Percentiles rank a stretch among this genome's conserved stretches.
These are phyloP conservation scores for Kwoniella dejecticola DNA, from an alignment of 768 basidiomycete genomes.

Conservation along the genomic window DNA sequence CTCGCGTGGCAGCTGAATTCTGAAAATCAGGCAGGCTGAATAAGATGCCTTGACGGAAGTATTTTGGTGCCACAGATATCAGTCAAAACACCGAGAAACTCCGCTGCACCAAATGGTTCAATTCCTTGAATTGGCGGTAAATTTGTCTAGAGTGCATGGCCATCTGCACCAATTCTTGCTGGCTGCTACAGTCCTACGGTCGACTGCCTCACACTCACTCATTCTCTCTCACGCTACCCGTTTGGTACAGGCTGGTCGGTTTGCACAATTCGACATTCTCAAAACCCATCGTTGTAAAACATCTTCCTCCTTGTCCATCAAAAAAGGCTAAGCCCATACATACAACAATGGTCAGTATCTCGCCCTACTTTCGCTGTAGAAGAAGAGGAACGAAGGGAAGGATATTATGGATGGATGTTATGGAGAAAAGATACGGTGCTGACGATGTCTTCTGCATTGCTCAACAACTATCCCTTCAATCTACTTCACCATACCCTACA, in stretches of 20 bases:
- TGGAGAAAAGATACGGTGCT: slow-evolving; percentile 7
- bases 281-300: not conserved
- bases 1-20: not conserved
- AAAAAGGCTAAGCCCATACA: slow-evolving; percentile 17
- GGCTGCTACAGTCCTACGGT: too few relatives aligned
- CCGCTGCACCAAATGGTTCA: slow-evolving; percentile 11
- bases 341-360: slow-evolving; percentile 22
- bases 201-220: slow-evolving; percentile 4
- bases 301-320: slow-evolving; percentile 16
- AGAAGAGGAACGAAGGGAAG: not conserved
- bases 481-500: not conserved
- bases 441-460: slow-evolving; percentile 4
- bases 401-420: not conserved
- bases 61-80: not conserved
- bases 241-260: not conserved
- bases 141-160: not conserved
- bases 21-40: not conserved
- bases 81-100: slow-evolving; percentile 44
- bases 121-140: not conserved
- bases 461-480: not conserved
- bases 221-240: not conserved
- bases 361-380: not conserved
- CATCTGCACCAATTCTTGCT: too few relatives aligned
- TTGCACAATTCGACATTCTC: slow-evolving; percentile 15
- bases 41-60: not conserved